Evolutionary conservation across 208 protist species (phyloP).

Genomic region (Acanthamoeba sp.): DNA sequence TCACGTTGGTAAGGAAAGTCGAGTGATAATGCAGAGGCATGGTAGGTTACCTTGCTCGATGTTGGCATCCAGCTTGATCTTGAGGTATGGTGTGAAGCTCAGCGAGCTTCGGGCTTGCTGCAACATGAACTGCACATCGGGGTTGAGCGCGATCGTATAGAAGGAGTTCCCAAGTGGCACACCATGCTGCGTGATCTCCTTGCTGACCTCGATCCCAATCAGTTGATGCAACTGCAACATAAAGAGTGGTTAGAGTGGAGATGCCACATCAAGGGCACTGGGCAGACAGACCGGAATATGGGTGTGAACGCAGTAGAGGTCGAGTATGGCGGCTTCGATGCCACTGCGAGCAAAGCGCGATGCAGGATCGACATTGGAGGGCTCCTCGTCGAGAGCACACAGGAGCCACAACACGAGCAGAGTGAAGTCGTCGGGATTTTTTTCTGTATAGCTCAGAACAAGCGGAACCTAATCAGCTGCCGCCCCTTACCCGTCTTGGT

Average conservation of each 20-base stretch:
- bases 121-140: slow-evolving; percentile 57
- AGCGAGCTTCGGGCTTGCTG: slow-evolving; percentile 1
- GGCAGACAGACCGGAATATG: background rate
- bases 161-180: slow-evolving; percentile 27
- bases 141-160: slow-evolving; percentile 54
- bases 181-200: background rate
- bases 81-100: slow-evolving; percentile 36
- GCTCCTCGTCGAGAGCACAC: slow-evolving; percentile 5
- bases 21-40: background rate
- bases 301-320: slow-evolving; percentile 5
- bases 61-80: slow-evolving; percentile 43
- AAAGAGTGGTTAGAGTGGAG: background rate
- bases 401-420: background rate
- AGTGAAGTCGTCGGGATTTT: background rate
- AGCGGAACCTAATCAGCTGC: background rate
- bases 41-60: slow-evolving; percentile 5
- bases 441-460: background rate
- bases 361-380: background rate
- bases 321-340: background rate
- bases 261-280: no score
- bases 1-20: background rate
- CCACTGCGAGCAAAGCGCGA: slow-evolving; percentile 42
- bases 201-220: background rate
- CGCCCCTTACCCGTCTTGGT: no score
- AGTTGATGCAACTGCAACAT: background rate